Evolutionary conservation across 352 stramenopile species (phyloP).

Genomic region (Globisporangium ultimum): DNA sequence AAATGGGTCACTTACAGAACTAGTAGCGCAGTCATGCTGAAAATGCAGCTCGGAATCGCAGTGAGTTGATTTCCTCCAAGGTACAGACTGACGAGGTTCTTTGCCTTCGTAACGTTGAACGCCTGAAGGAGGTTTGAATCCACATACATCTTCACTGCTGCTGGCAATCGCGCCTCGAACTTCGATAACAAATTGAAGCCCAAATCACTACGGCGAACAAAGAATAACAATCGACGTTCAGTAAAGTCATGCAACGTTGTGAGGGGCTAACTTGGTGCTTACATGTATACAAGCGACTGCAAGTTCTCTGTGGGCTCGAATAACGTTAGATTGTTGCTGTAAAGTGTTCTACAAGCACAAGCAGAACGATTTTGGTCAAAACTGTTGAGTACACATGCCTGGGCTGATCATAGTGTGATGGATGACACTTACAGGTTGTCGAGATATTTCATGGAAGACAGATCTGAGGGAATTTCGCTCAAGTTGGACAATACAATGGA

Average conservation of each 20-base stretch:
- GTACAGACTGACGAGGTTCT: constrained; percentile 3
- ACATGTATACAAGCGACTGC: constrained; percentile 7
- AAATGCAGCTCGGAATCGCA: constrained; percentile 2
- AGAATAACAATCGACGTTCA: not conserved
- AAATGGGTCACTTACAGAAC: not conserved
- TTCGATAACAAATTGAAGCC: not conserved
- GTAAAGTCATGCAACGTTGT: too few relatives aligned
- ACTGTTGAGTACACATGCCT: too few relatives aligned
- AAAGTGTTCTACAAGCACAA: not conserved
- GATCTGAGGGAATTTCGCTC: not conserved
- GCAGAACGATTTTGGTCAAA: too few relatives aligned
- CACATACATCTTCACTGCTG: not conserved
- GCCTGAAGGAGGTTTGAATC: constrained; percentile 1
- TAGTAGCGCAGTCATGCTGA: constrained; percentile 3
- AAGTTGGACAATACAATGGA: not conserved
- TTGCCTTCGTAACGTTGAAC: not conserved
- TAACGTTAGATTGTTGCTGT: constrained; percentile 1
- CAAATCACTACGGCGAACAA: not conserved
- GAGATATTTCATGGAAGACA: constrained; percentile 1
- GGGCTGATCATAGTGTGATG: not conserved
- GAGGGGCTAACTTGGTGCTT: not conserved
- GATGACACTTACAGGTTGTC: not conserved
- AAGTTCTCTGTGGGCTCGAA: constrained; percentile 7
- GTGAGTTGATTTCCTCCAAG: constrained; percentile 1
- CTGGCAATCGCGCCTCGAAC: constrained; percentile 1